Conservation (phyloP, 371 early-diverging fungal genomes). For the Mortierella sp. region DNA sequence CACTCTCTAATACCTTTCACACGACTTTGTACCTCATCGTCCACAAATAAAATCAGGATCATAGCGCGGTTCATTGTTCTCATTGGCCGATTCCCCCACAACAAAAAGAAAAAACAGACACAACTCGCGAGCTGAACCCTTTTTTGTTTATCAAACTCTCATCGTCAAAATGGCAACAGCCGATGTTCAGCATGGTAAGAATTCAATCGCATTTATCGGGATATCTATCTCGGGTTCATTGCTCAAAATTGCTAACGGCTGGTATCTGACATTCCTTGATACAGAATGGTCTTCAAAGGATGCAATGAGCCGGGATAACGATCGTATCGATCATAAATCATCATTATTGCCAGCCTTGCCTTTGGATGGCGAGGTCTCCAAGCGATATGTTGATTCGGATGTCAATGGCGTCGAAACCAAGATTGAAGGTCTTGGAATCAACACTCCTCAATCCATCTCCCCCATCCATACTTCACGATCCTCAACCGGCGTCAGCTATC, state of each 20-base stretch:
- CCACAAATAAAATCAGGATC: neutral
- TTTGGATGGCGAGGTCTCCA: constrained; percentile 15
- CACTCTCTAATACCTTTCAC: neutral
- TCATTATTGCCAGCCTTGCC: constrained; percentile 48
- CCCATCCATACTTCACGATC: constrained; percentile 5
- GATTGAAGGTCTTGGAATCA: constrained; percentile 29
- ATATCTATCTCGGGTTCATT: neutral
- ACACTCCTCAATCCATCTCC: constrained; percentile 11
- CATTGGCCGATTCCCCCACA: constrained; percentile 11
- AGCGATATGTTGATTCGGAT: constrained; percentile 12
- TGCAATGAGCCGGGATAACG: constrained; percentile 17
- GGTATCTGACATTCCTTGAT: neutral
- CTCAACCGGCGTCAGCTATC: constrained; percentile 24
- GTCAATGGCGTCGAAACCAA: constrained; percentile 24
- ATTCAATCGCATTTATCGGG: neutral
- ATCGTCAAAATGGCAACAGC: constrained; percentile 22
- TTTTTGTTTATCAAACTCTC: neutral
- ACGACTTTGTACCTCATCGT: neutral
- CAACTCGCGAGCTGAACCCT: neutral
- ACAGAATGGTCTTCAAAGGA: constrained; percentile 40
- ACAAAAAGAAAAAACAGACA: neutral
- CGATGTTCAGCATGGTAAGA: constrained; percentile 32
- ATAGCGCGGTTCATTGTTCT: constrained; percentile 19
- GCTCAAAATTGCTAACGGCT: neutral
- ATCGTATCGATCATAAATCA: constrained; percentile 7